These are phyloP conservation scores for Thermomucor indicae-seudaticae DNA, from an alignment of 371 early-diverging fungal genomes.

Conservation along the genomic window DNA sequence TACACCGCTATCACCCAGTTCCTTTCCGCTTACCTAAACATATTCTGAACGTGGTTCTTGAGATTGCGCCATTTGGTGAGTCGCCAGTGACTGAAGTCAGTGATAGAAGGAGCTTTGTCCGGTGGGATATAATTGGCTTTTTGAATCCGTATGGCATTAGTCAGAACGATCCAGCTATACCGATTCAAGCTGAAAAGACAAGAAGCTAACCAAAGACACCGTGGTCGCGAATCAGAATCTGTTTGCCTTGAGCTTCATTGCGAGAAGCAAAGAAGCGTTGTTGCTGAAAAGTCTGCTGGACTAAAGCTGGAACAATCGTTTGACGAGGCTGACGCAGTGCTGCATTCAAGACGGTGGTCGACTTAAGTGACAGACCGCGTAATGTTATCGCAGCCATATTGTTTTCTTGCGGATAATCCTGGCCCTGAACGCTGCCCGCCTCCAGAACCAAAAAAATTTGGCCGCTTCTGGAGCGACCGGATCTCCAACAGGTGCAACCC, in stretches of 20 bases:
- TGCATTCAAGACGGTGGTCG: no score
- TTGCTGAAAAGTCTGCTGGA: conserved; percentile 1
- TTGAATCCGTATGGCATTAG: not conserved
- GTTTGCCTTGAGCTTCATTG: conserved; percentile 13
- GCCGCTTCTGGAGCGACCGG: no score
- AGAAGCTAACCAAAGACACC: conserved; percentile 42
- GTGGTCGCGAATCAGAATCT: conserved; percentile 42
- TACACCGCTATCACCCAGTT: not conserved
- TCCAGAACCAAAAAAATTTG: no score
- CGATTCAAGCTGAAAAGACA: not conserved
- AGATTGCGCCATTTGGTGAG: conserved; percentile 48
- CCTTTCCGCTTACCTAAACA: conserved; percentile 29
- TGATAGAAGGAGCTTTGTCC: conserved; percentile 39
- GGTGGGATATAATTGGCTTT: conserved; percentile 50
- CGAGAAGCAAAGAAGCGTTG: conserved; percentile 12
- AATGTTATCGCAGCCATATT: no score
- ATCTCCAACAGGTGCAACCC: no score
- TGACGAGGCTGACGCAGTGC: no score
- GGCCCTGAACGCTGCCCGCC: no score
- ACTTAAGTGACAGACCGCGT: no score
- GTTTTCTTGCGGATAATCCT: no score
- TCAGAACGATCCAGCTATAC: not conserved
- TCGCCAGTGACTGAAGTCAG: conserved; percentile 44
- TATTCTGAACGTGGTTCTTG: conserved; percentile 43
- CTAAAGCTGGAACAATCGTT: no score